These are phyloP conservation scores for Leccinum subgranulosum DNA, from an alignment of 768 basidiomycete genomes.

Conservation along the genomic window DNA sequence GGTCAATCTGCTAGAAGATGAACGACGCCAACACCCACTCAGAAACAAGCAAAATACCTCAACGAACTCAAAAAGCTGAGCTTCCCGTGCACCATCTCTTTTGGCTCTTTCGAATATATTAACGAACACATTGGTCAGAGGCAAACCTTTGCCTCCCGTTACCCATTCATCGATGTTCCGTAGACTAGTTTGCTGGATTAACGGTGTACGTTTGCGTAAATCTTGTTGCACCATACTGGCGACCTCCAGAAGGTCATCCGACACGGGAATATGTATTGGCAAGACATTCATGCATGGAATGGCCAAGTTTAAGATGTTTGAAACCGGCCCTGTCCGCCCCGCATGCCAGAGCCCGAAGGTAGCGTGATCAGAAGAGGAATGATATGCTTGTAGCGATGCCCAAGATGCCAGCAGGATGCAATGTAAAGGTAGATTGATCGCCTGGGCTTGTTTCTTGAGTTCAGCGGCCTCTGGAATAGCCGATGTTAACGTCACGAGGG, in stretches of 20 bases:
- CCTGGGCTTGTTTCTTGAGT: constrained; percentile 44
- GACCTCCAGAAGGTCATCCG: constrained; percentile 22
- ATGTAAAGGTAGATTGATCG: constrained; percentile 34
- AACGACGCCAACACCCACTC: neutral
- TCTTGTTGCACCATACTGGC: constrained; percentile 35
- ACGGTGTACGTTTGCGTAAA: constrained; percentile 35
- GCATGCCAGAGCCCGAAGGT: constrained; percentile 49
- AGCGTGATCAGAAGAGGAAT: constrained; percentile 26
- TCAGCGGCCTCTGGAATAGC: constrained; percentile 42
- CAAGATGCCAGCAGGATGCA: constrained; percentile 43
- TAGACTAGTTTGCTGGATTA: constrained; percentile 41
- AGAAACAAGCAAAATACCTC: constrained; percentile 28
- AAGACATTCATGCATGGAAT: constrained; percentile 46
- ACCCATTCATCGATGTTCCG: constrained; percentile 37
- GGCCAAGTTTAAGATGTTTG: constrained; percentile 37
- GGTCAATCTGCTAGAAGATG: constrained; percentile 29
- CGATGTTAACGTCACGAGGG: constrained; percentile 33
- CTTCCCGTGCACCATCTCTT: constrained; percentile 20
- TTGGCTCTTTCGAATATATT: constrained; percentile 39
- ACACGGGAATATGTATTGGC: constrained; percentile 33
- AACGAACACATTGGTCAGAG: constrained; percentile 43
- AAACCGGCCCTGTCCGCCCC: constrained; percentile 37
- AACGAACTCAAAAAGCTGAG: constrained; percentile 29
- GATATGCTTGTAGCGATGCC: constrained; percentile 37
- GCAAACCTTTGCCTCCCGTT: constrained; percentile 24